Percentiles rank a stretch among this genome's conserved stretches.
phyloP scores from a whole-genome alignment of 2,329 filamentous ascomycete species.

The Spiromastix sp. region DNA sequence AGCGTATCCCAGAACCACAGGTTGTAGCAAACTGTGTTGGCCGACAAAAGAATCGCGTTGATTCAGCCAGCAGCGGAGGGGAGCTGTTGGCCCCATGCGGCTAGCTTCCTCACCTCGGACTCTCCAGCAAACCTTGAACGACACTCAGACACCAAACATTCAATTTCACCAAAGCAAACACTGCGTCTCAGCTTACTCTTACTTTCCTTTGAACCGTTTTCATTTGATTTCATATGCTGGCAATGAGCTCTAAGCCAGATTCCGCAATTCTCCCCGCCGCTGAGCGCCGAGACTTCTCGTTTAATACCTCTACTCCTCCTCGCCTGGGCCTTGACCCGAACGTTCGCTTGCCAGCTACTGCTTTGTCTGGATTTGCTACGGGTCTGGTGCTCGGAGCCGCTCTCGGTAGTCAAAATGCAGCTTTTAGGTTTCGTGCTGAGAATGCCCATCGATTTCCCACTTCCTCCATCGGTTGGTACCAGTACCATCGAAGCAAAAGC shows the following conservation, averaged over 20 bases:
- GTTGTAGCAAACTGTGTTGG: too few relatives aligned
- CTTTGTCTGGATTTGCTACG: slow-evolving; percentile 52
- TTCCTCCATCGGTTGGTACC: slow-evolving; percentile 78
- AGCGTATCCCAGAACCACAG: too few relatives aligned
- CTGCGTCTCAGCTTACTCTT: too few relatives aligned
- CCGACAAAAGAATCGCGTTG: too few relatives aligned
- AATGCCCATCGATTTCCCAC: slow-evolving; percentile 88
- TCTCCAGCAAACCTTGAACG: too few relatives aligned
- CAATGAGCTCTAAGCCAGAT: background rate
- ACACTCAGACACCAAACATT: too few relatives aligned
- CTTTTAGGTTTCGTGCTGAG: slow-evolving; percentile 83
- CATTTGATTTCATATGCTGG: too few relatives aligned
- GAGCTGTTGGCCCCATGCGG: too few relatives aligned
- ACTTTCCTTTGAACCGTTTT: too few relatives aligned
- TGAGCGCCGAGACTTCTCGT: slow-evolving; percentile 11
- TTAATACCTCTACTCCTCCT: slow-evolving; percentile 26
- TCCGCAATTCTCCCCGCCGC: background rate
- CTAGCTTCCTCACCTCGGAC: too few relatives aligned
- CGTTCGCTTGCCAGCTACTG: slow-evolving; percentile 55
- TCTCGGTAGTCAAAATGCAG: slow-evolving; percentile 62
- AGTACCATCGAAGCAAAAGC: slow-evolving; percentile 98
- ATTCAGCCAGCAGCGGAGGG: too few relatives aligned
- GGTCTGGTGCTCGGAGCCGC: slow-evolving; percentile 61
- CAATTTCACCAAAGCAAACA: too few relatives aligned
- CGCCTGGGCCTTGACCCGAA: slow-evolving; percentile 54